Evolutionary conservation across 805 yeast genomes (phyloP), one percentile per base, ranked within the genome.

Genomic region (Candida boleticola): DNA sequence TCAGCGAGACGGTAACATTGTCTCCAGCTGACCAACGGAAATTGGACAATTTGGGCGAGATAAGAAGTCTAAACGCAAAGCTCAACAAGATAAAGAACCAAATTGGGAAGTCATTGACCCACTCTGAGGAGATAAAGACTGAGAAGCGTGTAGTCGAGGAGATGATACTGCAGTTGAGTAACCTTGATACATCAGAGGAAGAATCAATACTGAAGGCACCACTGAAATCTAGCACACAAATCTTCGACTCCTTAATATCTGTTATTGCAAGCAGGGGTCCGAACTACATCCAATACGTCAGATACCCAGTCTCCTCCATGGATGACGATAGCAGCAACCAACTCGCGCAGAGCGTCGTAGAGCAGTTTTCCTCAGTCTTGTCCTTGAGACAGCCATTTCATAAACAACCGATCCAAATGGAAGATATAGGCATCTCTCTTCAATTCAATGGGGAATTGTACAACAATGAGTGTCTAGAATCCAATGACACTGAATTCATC

Each of bases 391-490:
- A 76, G 17, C 98, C 98, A 0, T 77, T 86, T 51, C 80, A 87
- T 0, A 50, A 63, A 23, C 99, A 93, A 60, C 97, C 98, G 0
- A 48, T 80, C 3, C 49, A 44, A 2, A 47, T 47, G 6, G 51
- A 43, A 9, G 57, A 52, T 3, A 48, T 63, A 3, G 55, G 36
- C 49, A 67, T 51, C 0, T 17, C 27, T 4, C 55, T 95, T 6
- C 96, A 89, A 55, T 92, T 85, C 63, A 93, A 95, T 58, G 99
- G 99, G 0, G 97, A 93, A 53, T 62, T 93, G 9, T 93, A 93
- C 60, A 83, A 83, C 48, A 50, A 58, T 1, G 83, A 74, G 29
- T 74, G 84, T 18, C 49, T 66, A 25, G 47, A 51, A 3, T 40
- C 68, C 0, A 86, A 86, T 57, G 97, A 90, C 60, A 81, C 95